A percentile compares a stretch with the other conserved stretches of the same genome.
These are phyloP conservation scores for Alternaria arborescens DNA, from an alignment of 2,329 filamentous ascomycete genomes.

Conservation along the genomic window DNA sequence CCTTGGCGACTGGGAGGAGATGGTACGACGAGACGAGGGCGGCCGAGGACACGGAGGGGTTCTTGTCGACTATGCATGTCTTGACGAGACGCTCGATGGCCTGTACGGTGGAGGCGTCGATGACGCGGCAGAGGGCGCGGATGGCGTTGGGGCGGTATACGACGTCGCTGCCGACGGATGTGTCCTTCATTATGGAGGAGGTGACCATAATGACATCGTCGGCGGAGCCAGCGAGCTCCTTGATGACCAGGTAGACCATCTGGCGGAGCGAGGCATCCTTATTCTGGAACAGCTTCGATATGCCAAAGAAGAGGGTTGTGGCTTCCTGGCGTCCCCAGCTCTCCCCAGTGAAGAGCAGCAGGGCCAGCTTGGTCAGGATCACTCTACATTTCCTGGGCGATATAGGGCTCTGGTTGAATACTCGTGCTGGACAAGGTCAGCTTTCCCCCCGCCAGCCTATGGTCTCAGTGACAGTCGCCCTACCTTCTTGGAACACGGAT, in stretches of 20 bases:
- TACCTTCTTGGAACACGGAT: conserved; percentile 98
- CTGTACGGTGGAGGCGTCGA: conserved; percentile 93
- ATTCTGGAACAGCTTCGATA: conserved; percentile 98
- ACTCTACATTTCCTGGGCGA: conserved; percentile 97
- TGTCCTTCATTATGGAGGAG: conserved; percentile 99
- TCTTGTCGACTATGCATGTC: conserved; percentile 99
- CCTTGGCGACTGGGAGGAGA: conserved; percentile 91
- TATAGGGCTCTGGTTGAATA: conserved; percentile 98
- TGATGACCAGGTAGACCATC: conserved; percentile 98
- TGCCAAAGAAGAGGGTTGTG: conserved; percentile 97
- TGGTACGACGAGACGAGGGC: conserved; percentile 97
- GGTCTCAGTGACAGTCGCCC: conserved; percentile 25
- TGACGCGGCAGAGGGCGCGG: conserved; percentile 92
- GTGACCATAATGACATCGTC: conserved; percentile 99
- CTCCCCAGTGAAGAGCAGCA: conserved; percentile 96
- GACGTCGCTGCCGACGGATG: conserved; percentile 90
- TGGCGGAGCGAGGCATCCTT: conserved; percentile 97
- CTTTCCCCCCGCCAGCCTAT: conserved; percentile 16
- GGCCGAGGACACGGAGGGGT: conserved; percentile 93
- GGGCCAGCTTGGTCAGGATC: conserved; percentile 89
- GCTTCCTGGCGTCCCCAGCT: conserved; percentile 97
- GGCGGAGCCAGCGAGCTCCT: conserved; percentile 93
- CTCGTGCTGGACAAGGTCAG: conserved; percentile 71
- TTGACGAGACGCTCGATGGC: conserved; percentile 99
- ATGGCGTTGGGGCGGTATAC: conserved; percentile 89